Evolutionary conservation across 345 rosid genomes (phyloP).

Genomic region (Raphanus raphanistrum): DNA sequence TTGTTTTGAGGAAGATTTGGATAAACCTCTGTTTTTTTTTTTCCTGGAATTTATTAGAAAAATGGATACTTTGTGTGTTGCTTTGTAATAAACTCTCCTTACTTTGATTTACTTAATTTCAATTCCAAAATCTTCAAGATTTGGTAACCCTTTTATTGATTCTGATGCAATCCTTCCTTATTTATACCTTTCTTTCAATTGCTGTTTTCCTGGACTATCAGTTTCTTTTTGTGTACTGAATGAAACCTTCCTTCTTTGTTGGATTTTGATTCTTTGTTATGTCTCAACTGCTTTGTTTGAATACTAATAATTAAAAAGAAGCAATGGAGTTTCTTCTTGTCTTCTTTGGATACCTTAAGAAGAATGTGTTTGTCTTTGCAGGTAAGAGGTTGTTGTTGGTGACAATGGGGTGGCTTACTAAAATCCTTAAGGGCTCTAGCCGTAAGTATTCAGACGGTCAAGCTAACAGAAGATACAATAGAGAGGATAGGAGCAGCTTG

Average conservation of each 20-base stretch:
- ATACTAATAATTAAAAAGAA: not conserved
- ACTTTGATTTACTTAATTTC: slow-evolving; percentile 14
- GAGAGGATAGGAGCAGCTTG: slow-evolving; percentile 45
- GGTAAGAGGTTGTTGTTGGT: slow-evolving; percentile 40
- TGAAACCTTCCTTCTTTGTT: slow-evolving; percentile 19
- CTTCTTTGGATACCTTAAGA: slow-evolving; percentile 15
- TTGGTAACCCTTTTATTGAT: not conserved
- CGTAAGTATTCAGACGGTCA: slow-evolving; percentile 46
- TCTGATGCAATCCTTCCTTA: slow-evolving; percentile 3
- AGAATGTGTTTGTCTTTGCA: slow-evolving; percentile 37
- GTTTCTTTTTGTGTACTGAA: slow-evolving; percentile 9
- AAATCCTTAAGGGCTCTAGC: slow-evolving; percentile 70
- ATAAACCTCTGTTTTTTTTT: not conserved
- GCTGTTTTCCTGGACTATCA: slow-evolving; percentile 13
- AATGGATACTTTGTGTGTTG: slow-evolving; percentile 4
- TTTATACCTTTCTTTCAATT: slow-evolving; percentile 34
- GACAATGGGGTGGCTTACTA: slow-evolving; percentile 84
- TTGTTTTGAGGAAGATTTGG: not conserved
- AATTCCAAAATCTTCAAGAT: not conserved
- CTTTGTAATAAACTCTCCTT: slow-evolving; percentile 13
- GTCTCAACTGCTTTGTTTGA: slow-evolving; percentile 8
- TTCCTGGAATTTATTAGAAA: not conserved
- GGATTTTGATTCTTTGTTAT: slow-evolving; percentile 30
- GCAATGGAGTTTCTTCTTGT: slow-evolving; percentile 27
- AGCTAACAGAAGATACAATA: slow-evolving; percentile 49